Evolutionary conservation across 768 basidiomycete genomes (phyloP).

Genomic region (Phaeotremella fagi): DNA sequence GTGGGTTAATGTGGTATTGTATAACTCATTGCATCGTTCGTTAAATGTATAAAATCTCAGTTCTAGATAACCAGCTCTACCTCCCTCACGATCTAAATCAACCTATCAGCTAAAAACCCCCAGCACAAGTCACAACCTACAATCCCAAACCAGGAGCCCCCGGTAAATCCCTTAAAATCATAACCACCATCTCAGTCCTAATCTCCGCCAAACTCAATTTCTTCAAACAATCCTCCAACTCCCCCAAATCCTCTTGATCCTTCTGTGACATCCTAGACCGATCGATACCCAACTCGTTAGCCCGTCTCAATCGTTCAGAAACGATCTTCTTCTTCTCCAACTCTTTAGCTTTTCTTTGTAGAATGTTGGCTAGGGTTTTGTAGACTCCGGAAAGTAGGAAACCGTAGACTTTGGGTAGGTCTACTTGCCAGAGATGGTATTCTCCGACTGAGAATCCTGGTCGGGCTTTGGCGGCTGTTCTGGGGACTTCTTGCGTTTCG

Average conservation of each 20-base stretch:
- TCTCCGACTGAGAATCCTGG: slow-evolving; percentile 35
- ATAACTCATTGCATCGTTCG: no score
- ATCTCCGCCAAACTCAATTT: slow-evolving; percentile 74
- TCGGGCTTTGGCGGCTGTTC: slow-evolving; percentile 82
- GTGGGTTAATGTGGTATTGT: no score
- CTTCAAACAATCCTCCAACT: slow-evolving; percentile 69
- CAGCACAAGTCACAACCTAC: not conserved
- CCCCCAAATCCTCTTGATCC: slow-evolving; percentile 68
- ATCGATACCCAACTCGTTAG: slow-evolving; percentile 70
- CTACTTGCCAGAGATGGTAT: slow-evolving; percentile 77
- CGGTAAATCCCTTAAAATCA: slow-evolving; percentile 75
- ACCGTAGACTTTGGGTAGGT: slow-evolving; percentile 74
- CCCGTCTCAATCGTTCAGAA: slow-evolving; percentile 73
- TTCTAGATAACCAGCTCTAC: not conserved
- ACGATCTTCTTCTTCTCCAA: slow-evolving; percentile 67
- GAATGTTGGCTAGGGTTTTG: slow-evolving; percentile 85
- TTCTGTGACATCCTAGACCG: slow-evolving; percentile 63
- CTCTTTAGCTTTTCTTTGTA: slow-evolving; percentile 67
- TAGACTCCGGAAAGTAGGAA: slow-evolving; percentile 71
- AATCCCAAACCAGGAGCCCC: slow-evolving; percentile 36
- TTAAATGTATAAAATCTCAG: not conserved
- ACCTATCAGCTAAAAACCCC: not conserved
- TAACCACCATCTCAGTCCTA: slow-evolving; percentile 82
- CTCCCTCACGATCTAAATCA: not conserved
- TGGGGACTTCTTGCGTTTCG: slow-evolving; percentile 88